A percentile compares a stretch with the other conserved stretches of the same genome.
phyloP scores from a whole-genome alignment of 2,329 filamentous ascomycete genomes.

The Penicillium decumbens region DNA sequence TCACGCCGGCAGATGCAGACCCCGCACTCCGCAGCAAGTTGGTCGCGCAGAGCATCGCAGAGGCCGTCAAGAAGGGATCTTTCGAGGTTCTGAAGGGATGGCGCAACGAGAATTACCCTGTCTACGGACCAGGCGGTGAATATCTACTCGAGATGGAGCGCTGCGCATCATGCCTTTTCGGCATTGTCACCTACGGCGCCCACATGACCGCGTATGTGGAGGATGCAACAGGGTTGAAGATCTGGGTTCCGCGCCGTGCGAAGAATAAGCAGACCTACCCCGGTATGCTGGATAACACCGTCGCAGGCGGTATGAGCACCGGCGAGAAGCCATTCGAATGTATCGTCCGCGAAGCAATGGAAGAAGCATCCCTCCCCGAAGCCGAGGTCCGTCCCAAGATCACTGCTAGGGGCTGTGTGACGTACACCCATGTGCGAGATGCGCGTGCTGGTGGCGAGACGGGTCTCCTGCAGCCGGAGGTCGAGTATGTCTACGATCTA shows the following conservation, averaged over 20 bases:
- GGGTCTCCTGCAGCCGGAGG: slow-evolving; percentile 26
- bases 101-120: slow-evolving; percentile 74
- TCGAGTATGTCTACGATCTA: slow-evolving; percentile 35
- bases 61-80: slow-evolving; percentile 64
- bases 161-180: slow-evolving; percentile 68
- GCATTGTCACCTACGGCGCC: slow-evolving; percentile 71
- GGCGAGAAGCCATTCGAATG: slow-evolving; percentile 77
- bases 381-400: slow-evolving; percentile 60
- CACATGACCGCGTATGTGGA: slow-evolving; percentile 72
- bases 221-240: slow-evolving; percentile 56
- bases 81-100: slow-evolving; percentile 75
- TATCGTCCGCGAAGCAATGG: slow-evolving; percentile 76
- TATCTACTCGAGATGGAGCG: slow-evolving; percentile 71
- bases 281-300: slow-evolving; percentile 91
- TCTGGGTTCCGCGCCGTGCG: slow-evolving; percentile 81
- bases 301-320: slow-evolving; percentile 78
- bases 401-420: slow-evolving; percentile 63
- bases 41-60: slow-evolving; percentile 55
- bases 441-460: slow-evolving; percentile 41
- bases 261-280: slow-evolving; percentile 79
- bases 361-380: slow-evolving; percentile 79
- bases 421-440: slow-evolving; percentile 79
- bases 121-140: slow-evolving; percentile 59
- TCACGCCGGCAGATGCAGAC: slow-evolving; percentile 50
- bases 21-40: slow-evolving; percentile 59